Base-by-base conservation (phyloP, 1,284 basidiomycete species). In the Tremellales sp. region DNA sequence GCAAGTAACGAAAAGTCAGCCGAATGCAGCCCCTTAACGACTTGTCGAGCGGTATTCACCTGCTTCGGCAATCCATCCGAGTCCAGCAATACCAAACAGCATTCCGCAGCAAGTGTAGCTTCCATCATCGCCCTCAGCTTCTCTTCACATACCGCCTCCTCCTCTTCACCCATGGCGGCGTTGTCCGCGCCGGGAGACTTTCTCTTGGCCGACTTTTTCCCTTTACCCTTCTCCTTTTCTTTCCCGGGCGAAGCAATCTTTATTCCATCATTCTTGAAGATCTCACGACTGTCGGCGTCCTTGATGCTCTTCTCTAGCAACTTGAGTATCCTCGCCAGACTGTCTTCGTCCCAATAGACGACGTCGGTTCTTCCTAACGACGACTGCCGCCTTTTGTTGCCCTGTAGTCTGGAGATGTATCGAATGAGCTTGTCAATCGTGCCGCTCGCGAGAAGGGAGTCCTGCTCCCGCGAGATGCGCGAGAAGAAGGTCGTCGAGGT, bases 61-160 rank as follows among this genome's bases (percentile, higher is more conserved):
- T 89, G 86, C 65, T 91, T 91, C 3, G 86, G 81, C 39, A 94
- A 72, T 22, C 84, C 77, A 53, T 91, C 86, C 28, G 83, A 83
- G 0, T 81, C 80, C 13, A 95, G 77, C 6, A 94, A 70, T 0
- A 83, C 79, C 48, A 95, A 77, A 52, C 81, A 84, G 57, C 87
- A 89, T 60, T 92, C 86, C 0, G 87, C 86, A 4, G 87, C 87
- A 7, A 86, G 59, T 3, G 87, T 78, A 37, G 84, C 85, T 56
- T 87, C 83, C 33, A 78, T 75, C 4, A 83, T 82, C 19, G 78
- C 60, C 43, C 83, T 80, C 28, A 90, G 68, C 12, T 68, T 64
- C 34, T 65, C 2, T n/a, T 56, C 58, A n/a, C 48, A 51, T 36
- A 59, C 53, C 22, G 43, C 43, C 14, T 44, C n/a, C 18, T 46